These are phyloP conservation scores for Dacryopinax spathularia DNA, from an alignment of 768 basidiomycete genomes.

Conservation along the genomic window DNA sequence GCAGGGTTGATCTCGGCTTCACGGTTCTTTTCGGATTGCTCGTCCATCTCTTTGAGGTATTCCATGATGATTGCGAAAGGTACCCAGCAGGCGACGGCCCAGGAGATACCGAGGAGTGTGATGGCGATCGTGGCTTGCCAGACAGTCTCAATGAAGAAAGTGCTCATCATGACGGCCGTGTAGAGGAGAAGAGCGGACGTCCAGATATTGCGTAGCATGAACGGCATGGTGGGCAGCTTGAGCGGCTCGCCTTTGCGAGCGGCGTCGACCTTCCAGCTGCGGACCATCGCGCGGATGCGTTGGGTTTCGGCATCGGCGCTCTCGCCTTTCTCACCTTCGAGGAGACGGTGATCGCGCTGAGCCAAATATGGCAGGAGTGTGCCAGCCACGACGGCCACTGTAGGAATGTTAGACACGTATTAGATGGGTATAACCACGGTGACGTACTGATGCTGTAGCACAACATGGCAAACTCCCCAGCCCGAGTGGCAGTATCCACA, in stretches of 20 bases:
- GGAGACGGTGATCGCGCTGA: conserved; percentile 63
- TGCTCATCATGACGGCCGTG: conserved; percentile 57
- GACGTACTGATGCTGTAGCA: conserved; percentile 72
- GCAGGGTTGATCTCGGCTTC: not conserved
- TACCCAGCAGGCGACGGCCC: conserved; percentile 97
- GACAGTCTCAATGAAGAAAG: conserved; percentile 69
- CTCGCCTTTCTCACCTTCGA: conserved; percentile 48
- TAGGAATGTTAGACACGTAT: conserved; percentile 11
- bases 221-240: conserved; percentile 72
- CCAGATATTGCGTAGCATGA: conserved; percentile 89
- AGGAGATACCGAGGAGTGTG: conserved; percentile 77
- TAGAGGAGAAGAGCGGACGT: conserved; percentile 74
- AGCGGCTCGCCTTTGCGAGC: conserved; percentile 57
- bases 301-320: conserved; percentile 61
- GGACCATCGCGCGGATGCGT: conserved; percentile 55
- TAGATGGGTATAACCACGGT: not conserved
- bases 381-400: conserved; percentile 78
- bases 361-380: conserved; percentile 67
- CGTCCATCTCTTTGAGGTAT: conserved; percentile 61
- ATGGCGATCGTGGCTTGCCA: conserved; percentile 65
- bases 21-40: conserved; percentile 16
- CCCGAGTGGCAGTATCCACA: conserved; percentile 66
- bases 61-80: conserved; percentile 98
- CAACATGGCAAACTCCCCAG: conserved; percentile 78
- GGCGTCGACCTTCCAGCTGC: conserved; percentile 75